Evolutionary conservation across 1,139 yeast species (phyloP), one percentile per base, ranked within the genome.

Genomic region (Nematodospora anomalae): DNA sequence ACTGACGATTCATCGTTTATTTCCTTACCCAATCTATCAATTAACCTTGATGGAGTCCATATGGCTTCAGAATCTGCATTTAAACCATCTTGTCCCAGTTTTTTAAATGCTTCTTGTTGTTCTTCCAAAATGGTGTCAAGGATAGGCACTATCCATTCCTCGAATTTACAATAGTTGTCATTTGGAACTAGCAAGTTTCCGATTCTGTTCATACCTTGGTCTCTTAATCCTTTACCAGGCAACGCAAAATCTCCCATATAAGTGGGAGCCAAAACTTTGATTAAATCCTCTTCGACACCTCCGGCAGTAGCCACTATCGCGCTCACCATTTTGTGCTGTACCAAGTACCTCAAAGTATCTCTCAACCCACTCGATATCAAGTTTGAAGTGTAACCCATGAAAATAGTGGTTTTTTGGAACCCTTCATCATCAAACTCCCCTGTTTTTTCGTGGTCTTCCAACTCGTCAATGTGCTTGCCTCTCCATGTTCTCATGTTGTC

Each of bases 261-360:
- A 3, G 99, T 92, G 38, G 96, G 96, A 1, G 97, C 98, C 44
- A 92, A 73, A 57, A 96, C 89, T 61, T 92, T 92, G 67, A 92
- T 92, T 40, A 94, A 68, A 64, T 92, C 99, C 64, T 92, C 99
- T 62, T 92, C 99, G 45, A 92, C 80, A 47, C 98, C 99, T 47
- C 99, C 99, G 15, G 97, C 98, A 44, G 90, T 77, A 8, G 98
- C 85, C 34, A 94, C 98, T 52, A 92, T 79, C 13, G 95, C 97
- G 51, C 90, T 84, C 32, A 92, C 96, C 80, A 85, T 86, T 61
- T 89, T 89, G 67, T 94, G 83, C 62, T 92, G 95, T 26, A 88
- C 97, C 50, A 94, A 72, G 58, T 72, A 92, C 55, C 95, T 77
- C 50, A 92, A 70, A 28, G 96, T 87, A 50, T 90, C 96, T 64